Percentiles rank a stretch among this genome's conserved stretches.
Conservation (phyloP, 495 filamentous ascomycete species). For the Chaetomium cochliodes region DNA sequence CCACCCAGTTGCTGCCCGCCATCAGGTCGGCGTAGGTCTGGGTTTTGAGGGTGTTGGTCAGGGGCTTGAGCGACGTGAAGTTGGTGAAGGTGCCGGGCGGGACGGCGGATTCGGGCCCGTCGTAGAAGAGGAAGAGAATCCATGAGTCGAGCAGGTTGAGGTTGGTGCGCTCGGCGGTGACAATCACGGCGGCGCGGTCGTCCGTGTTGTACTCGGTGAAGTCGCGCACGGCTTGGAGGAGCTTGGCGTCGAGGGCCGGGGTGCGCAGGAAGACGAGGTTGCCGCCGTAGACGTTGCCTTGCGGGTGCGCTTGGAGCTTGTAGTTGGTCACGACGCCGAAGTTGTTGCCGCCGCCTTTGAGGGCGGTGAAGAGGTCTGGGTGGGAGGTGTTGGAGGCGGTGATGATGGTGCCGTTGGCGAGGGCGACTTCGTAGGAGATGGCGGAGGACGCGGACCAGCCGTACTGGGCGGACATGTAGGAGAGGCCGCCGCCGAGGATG, state of each 20-base stretch:
- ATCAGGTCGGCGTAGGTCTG: slow-evolving; percentile 54
- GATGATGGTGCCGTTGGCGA: slow-evolving; percentile 55
- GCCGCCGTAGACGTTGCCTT: slow-evolving; percentile 55
- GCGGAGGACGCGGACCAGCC: slow-evolving; percentile 58
- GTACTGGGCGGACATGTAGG: slow-evolving; percentile 55
- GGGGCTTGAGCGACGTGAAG: slow-evolving; percentile 52
- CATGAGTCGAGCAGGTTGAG: slow-evolving; percentile 49
- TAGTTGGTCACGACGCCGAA: slow-evolving; percentile 54
- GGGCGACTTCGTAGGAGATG: slow-evolving; percentile 55
- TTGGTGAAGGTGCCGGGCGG: slow-evolving; percentile 55
- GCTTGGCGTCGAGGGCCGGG: slow-evolving; percentile 40
- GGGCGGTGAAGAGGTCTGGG: slow-evolving; percentile 44
- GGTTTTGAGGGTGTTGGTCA: slow-evolving; percentile 51
- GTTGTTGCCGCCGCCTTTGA: slow-evolving; percentile 53
- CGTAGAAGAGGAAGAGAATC: slow-evolving; percentile 64
- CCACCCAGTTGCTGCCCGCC: slow-evolving; percentile 41
- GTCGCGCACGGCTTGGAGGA: slow-evolving; percentile 54
- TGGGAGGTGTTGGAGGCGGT: slow-evolving; percentile 45
- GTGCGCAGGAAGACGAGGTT: slow-evolving; percentile 49
- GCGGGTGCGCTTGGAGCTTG: slow-evolving; percentile 47
- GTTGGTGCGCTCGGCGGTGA: slow-evolving; percentile 52
- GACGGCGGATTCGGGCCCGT: slow-evolving; percentile 49
- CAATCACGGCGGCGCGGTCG: slow-evolving; percentile 55
- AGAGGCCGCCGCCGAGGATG: slow-evolving; percentile 44
- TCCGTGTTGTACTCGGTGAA: slow-evolving; percentile 57